Conservation (phyloP, 345 rosid genomes). For the Fremontodendron californicum region DNA sequence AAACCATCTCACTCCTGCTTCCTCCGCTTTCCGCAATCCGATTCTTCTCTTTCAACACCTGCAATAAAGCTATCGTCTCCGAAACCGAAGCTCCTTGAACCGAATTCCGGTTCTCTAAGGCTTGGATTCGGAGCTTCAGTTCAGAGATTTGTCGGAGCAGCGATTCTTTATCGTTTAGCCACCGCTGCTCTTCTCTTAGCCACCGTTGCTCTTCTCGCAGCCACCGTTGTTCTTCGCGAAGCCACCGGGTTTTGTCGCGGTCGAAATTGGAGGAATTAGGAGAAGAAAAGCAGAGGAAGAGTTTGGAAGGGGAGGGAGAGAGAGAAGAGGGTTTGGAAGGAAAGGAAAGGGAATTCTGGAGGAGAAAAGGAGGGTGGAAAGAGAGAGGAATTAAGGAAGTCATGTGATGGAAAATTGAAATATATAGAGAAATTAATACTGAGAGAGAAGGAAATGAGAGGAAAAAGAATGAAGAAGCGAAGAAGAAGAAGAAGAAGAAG, state of each 20-base stretch:
- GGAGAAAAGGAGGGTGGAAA: slow-evolving; percentile 7
- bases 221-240: slow-evolving; percentile 88
- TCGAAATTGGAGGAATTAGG: slow-evolving; percentile 30
- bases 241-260: slow-evolving; percentile 61
- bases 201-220: slow-evolving; percentile 89
- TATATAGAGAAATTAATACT: background rate
- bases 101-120: slow-evolving; percentile 40
- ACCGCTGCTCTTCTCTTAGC: slow-evolving; percentile 76
- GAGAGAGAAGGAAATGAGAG: too few relatives aligned
- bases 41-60: slow-evolving; percentile 59
- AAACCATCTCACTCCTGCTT: slow-evolving; percentile 37
- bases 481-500: too few relatives aligned
- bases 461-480: too few relatives aligned
- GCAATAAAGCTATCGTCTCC: slow-evolving; percentile 45
- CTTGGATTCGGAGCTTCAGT: slow-evolving; percentile 52
- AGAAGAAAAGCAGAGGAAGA: slow-evolving; percentile 33
- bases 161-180: slow-evolving; percentile 76
- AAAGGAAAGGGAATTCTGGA: background rate
- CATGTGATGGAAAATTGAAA: slow-evolving; percentile 17
- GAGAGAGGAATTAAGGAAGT: slow-evolving; percentile 30
- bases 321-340: slow-evolving; percentile 19
- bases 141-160: slow-evolving; percentile 52
- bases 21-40: slow-evolving; percentile 54
- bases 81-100: slow-evolving; percentile 32
- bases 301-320: slow-evolving; percentile 26